Conservation (phyloP, 2,329 filamentous ascomycete genomes). For the Fusarium sp. region DNA sequence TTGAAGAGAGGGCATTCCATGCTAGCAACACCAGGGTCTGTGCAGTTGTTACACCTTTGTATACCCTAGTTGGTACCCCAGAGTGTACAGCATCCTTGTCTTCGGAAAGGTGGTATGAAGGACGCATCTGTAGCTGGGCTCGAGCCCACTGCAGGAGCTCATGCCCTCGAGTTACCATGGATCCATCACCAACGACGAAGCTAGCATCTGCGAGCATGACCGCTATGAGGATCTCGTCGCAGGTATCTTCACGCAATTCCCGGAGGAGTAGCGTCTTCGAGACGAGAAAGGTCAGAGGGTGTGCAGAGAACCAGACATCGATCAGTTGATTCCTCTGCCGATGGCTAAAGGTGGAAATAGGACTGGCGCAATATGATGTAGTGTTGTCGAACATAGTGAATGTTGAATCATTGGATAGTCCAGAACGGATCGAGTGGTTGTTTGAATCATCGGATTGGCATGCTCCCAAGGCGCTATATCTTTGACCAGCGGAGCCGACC, state of each 20-base stretch:
- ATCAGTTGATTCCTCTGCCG: slow-evolving; percentile 53
- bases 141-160: slow-evolving; percentile 52
- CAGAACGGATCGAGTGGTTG: slow-evolving; percentile 46
- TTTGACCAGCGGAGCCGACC: slow-evolving; percentile 47
- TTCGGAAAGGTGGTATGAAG: slow-evolving; percentile 35
- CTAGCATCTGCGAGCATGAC: slow-evolving; percentile 55
- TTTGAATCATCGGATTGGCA: slow-evolving; percentile 45
- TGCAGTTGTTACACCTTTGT: slow-evolving; percentile 49
- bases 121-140: slow-evolving; percentile 48
- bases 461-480: slow-evolving; percentile 49
- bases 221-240: slow-evolving; percentile 55
- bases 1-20: slow-evolving; percentile 52
- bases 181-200: slow-evolving; percentile 49
- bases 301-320: slow-evolving; percentile 56
- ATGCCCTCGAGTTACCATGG: slow-evolving; percentile 46
- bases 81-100: slow-evolving; percentile 41
- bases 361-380: slow-evolving; percentile 42
- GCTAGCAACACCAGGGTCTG: slow-evolving; percentile 53
- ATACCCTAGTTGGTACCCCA: slow-evolving; percentile 50
- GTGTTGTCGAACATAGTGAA: slow-evolving; percentile 50
- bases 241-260: slow-evolving; percentile 53
- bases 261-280: slow-evolving; percentile 56
- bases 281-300: slow-evolving; percentile 55
- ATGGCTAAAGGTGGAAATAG: slow-evolving; percentile 48
- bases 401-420: slow-evolving; percentile 45